Evolutionary conservation across 108 stramenopile species (phyloP).

Genomic region (Nitzschia putrida): DNA sequence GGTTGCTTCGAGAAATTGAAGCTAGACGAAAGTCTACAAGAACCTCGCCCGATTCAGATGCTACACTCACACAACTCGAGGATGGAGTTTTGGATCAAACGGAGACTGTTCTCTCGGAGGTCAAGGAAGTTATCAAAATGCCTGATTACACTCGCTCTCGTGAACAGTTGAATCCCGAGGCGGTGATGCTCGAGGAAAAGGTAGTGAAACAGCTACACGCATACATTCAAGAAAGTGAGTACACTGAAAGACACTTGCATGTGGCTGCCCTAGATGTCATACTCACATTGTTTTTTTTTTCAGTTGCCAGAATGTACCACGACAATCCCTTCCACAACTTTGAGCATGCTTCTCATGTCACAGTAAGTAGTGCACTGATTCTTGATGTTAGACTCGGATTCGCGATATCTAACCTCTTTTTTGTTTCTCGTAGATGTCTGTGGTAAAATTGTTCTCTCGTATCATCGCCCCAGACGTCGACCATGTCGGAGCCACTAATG

Average conservation of each 20-base stretch:
- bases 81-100: background rate
- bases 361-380: background rate
- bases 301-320: conserved; percentile 42
- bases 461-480: conserved; percentile 17
- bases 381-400: background rate
- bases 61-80: background rate
- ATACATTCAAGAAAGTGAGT: conserved; percentile 2
- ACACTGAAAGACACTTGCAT: background rate
- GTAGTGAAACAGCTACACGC: background rate
- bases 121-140: conserved; percentile 12
- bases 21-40: conserved; percentile 2
- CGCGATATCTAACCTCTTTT: background rate
- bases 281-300: background rate
- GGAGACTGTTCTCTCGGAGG: conserved; percentile 1
- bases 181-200: background rate
- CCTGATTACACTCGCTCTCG: background rate
- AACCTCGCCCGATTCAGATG: background rate
- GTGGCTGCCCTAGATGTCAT: background rate
- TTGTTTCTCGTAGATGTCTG: conserved; percentile 1
- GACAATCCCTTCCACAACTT: conserved; percentile 66
- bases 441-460: conserved; percentile 7
- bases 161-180: background rate
- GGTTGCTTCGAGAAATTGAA: conserved; percentile 9
- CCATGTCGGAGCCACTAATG: background rate
- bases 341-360: conserved; percentile 44